Evolutionary conservation across 352 stramenopile genomes (phyloP).

Genomic region (Detonula confervacea): DNA sequence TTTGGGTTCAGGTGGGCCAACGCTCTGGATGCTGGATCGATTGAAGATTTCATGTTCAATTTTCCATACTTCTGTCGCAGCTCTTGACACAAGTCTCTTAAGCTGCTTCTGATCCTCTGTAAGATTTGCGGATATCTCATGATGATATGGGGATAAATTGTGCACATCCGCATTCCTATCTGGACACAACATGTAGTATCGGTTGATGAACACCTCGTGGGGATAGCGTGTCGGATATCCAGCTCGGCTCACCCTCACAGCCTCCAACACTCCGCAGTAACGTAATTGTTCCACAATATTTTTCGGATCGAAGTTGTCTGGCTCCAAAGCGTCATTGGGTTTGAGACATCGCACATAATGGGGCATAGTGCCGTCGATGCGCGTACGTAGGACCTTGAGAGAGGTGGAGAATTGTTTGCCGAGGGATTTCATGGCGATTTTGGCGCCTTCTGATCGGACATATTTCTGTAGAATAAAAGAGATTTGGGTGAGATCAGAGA

Average conservation of each 20-base stretch:
- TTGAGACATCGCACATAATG: constrained; percentile 96
- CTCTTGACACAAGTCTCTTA: constrained; percentile 79
- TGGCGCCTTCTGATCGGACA: not conserved
- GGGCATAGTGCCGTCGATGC: constrained; percentile 89
- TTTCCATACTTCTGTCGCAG: constrained; percentile 81
- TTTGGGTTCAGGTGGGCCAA: not conserved
- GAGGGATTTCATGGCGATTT: constrained; percentile 26
- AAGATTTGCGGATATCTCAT: constrained; percentile 61
- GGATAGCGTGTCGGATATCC: constrained; percentile 93
- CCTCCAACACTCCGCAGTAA: constrained; percentile 93
- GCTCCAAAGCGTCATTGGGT: constrained; percentile 90
- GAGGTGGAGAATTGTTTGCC: constrained; percentile 89
- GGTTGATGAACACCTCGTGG: constrained; percentile 88
- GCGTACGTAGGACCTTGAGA: constrained; percentile 88
- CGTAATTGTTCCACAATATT: constrained; percentile 92
- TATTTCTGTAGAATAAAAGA: constrained; percentile 80
- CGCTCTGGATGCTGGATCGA: not conserved
- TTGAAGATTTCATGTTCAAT: constrained; percentile 69
- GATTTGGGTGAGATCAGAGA: too few relatives aligned
- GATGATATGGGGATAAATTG: constrained; percentile 54
- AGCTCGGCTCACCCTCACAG: constrained; percentile 91
- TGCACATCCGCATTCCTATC: constrained; percentile 48
- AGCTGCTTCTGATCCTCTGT: constrained; percentile 66
- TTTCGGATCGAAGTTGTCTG: constrained; percentile 86
- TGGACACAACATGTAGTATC: constrained; percentile 59